Evolutionary conservation across 768 basidiomycete species (phyloP), one percentile per base, ranked within the genome.

Genomic region (Amanita fuliginea): DNA sequence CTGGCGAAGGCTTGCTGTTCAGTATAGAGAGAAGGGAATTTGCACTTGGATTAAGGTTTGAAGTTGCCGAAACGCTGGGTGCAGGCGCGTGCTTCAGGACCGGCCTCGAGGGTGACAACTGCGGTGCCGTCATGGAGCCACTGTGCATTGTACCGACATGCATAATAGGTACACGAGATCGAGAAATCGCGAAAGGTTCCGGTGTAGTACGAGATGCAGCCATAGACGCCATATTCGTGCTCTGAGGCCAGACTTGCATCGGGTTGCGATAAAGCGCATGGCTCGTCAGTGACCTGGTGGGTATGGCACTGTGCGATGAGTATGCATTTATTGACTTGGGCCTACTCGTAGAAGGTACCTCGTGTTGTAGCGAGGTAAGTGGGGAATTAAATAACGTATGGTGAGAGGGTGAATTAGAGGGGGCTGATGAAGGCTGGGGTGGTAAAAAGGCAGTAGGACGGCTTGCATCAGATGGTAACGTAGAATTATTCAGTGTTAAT

Each of bases 191-290:
- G 11, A 54, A 42, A 9, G 47, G 45, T 49, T 48, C 54, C 24
- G 57, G 52, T 10, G 50, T 46, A 24, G 53, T 51, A 13, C 60
- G 60, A 45, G 65, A 53, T 41, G 65, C 64, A 54, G 72, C 71
- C 57, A 77, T 68, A 40, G 73, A 77, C 49, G 68, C 71, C 68
- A 81, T 69, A 54, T 71, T 79, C 49, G 68, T 66, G 43, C 70
- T 74, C 24, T 64, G 67, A 33, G 61, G 53, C 22, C 55, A 46
- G 41, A 62, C 55, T 49, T 67, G 66, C 46, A 64, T 56, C 33
- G 63, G 55, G 45, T 54, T 49, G n/a, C 65, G 66, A 49, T 69
- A 71, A 43, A 64, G 62, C 19, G 70, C 61, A 48, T 75, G 73
- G 52, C 72, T 74, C 8, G 76, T 76, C 46, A 64, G 66, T 30